Percentiles rank a stretch among this genome's conserved stretches.
phyloP scores from a whole-genome alignment of 2,329 filamentous ascomycete genomes.

The Colletotrichum camelliae region DNA sequence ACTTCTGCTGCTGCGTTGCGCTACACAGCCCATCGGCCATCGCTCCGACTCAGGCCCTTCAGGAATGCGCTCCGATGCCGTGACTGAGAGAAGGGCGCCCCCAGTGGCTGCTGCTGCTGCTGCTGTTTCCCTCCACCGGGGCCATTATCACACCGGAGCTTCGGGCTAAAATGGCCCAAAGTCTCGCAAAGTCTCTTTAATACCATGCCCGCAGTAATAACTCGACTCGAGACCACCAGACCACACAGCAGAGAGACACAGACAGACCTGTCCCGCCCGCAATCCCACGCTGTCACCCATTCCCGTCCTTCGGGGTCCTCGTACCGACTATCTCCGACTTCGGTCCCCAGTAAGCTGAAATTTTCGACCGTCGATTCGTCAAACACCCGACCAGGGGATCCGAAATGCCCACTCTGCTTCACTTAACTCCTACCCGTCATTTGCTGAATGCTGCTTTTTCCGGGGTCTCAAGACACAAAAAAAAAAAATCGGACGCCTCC shows the following conservation, averaged over 20 bases:
- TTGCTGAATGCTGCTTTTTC: not conserved
- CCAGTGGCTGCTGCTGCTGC: not conserved
- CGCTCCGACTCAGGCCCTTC: not conserved
- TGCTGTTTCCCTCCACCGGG: not conserved
- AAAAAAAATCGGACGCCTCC: constrained; percentile 8
- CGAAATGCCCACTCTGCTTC: not conserved
- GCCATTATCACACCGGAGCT: not conserved
- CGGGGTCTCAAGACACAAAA: not conserved
- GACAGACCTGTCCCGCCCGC: not conserved
- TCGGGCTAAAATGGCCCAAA: not conserved
- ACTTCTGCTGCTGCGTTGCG: not conserved
- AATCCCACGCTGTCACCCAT: constrained; percentile 1
- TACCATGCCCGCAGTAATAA: not conserved
- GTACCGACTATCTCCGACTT: constrained; percentile 23
- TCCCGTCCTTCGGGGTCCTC: constrained; percentile 7
- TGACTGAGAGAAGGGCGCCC: not conserved
- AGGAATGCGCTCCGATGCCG: not conserved
- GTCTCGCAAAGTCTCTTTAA: not conserved
- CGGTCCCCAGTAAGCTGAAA: constrained; percentile 21
- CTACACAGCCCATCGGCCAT: not conserved
- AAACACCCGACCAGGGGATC: not conserved
- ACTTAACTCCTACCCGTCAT: not conserved
- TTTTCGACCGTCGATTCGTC: constrained; percentile 13
- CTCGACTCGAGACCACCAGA: not conserved
- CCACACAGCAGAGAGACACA: not conserved